Percentiles rank a stretch among this genome's conserved stretches.
These are phyloP conservation scores for Alnus glutinosa DNA, from an alignment of 306 rosid genomes.

Conservation along the genomic window DNA sequence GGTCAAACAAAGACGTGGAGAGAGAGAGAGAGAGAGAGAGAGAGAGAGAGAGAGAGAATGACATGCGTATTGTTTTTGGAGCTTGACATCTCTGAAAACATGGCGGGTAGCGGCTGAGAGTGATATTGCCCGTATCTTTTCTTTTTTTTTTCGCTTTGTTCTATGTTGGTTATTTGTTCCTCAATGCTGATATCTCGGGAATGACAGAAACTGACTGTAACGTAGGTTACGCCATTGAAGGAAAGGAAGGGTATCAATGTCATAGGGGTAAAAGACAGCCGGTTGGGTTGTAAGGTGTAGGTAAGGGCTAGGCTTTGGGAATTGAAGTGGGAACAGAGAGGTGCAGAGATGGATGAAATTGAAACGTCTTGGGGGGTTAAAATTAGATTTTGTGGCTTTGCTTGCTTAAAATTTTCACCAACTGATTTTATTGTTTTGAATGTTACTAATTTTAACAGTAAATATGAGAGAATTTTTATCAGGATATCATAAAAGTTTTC, in stretches of 20 bases:
- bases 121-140: conserved; percentile 31
- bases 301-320: conserved; percentile 87
- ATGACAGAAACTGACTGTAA: conserved; percentile 46
- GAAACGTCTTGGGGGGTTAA: conserved; percentile 29
- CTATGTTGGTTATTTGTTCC: conserved; percentile 40
- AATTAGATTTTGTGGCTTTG: no score
- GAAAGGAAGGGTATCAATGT: conserved; percentile 43
- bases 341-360: conserved; percentile 34
- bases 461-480: no score
- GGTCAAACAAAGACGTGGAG: conserved; percentile 35
- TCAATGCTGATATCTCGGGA: conserved; percentile 62
- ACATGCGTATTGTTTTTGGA: conserved; percentile 96
- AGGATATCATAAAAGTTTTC: no score
- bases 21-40: conserved; percentile 32
- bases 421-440: no score
- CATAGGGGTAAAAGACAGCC: conserved; percentile 44
- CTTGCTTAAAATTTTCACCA: no score
- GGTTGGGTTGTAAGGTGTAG: conserved; percentile 77
- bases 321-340: conserved; percentile 70
- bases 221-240: conserved; percentile 43
- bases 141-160: conserved; percentile 7
- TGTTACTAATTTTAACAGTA: no score
- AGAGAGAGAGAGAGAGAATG: conserved; percentile 40
- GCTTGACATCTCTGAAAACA: conserved; percentile 91
- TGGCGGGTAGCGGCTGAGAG: conserved; percentile 66